Percentiles rank a stretch among this genome's conserved stretches.
These are phyloP conservation scores for Crithidia bombi DNA, from an alignment of 208 protist species.

Conservation along the genomic window DNA sequence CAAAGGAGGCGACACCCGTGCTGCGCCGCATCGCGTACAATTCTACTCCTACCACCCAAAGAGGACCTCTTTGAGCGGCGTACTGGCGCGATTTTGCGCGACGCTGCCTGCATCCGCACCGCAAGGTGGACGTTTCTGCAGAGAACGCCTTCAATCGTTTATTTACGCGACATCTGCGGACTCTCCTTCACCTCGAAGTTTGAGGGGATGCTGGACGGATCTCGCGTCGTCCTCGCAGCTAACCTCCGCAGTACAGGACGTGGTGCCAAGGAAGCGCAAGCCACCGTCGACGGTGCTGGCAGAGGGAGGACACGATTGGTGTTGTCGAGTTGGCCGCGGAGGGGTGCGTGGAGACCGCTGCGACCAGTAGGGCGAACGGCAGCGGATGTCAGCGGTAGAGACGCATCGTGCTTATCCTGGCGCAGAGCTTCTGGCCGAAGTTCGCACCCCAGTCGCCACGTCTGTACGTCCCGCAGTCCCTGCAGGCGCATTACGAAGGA, in stretches of 20 bases:
- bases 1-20: constrained; percentile 30
- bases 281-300: background rate
- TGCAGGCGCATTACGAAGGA: constrained; percentile 51
- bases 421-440: constrained; percentile 90
- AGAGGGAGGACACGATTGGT: background rate
- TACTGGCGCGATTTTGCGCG: constrained; percentile 96
- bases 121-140: constrained; percentile 67
- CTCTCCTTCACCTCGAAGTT: constrained; percentile 93
- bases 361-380: background rate
- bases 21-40: constrained; percentile 50
- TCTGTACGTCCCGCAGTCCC: constrained; percentile 47
- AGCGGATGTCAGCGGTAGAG: constrained; percentile 58
- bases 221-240: constrained; percentile 41
- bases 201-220: constrained; percentile 95
- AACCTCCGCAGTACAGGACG: constrained; percentile 43
- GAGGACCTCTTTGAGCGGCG: constrained; percentile 96
- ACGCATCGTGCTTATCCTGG: constrained; percentile 85
- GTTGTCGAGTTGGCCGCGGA: too few relatives aligned
- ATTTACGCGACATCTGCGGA: constrained; percentile 95
- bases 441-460: constrained; percentile 38
- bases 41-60: constrained; percentile 92
- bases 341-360: constrained; percentile 3
- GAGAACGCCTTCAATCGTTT: constrained; percentile 93
- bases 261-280: constrained; percentile 38
- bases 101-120: constrained; percentile 90